Evolutionary conservation across 371 early-diverging fungal species (phyloP), one percentile per base, ranked within the genome.

Genomic region (Rhizopus sp.): DNA sequence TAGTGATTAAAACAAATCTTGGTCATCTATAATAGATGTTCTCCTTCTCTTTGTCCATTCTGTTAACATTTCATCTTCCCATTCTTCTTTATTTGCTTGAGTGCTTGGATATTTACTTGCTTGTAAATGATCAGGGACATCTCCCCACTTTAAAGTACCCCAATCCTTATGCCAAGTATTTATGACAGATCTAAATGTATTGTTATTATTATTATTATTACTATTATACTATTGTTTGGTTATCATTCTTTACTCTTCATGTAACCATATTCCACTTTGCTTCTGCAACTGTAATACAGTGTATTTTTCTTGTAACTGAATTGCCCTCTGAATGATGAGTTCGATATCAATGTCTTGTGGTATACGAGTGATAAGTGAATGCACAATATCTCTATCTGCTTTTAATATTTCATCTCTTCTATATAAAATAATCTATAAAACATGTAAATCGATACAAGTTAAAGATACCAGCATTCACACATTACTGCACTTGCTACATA

Each of bases 401-500:
- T 63, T 65, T 17, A 85, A 57, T 7, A 89, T 67, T 51, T 85
- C 81, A 16, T 68, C 60, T 23, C 78, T 61, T 17, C 81, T 73
- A 15, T 81, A 55, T 41, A 86, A 59, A 12, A 85, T 84, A 8
- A 88, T 74, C 80, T 80, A 39, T 29, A 12, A 8, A 40, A 13
- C 12, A 13, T 9, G 7, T 49, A 44, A 2, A 29, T 9, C 37
- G 2, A 23, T 23, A 23, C 23, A 23, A 23, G 23, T 2, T 23
- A 23, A 23, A 23, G 23, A 23, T 44, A 8, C 10, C 4, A 62
- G 12, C 3, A 7, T 7, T 34, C 10, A 10, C n/a, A 32, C 3
- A 7, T 46, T 42, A 6, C n/a, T 13, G 88, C 88, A 6, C 89
- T 87, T 0, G 91, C 80, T 52, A 86, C 66, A 62, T 90, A 93